Evolutionary conservation across 345 rosid genomes (phyloP).

Genomic region (Salix udensis): DNA sequence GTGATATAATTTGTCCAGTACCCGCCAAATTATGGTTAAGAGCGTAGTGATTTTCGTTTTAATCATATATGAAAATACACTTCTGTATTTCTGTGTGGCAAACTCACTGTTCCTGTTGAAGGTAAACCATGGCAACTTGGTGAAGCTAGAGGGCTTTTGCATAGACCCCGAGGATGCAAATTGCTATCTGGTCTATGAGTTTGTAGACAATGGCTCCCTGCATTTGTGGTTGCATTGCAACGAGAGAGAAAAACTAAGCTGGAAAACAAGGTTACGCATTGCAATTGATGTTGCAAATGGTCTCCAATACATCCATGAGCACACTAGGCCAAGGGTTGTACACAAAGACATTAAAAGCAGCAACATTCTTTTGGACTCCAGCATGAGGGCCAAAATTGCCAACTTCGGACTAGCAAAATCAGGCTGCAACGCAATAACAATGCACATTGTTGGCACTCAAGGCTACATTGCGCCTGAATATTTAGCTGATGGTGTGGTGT

Average conservation of each 20-base stretch:
- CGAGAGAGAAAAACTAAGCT: constrained; percentile 27
- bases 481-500: constrained; percentile 54
- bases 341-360: constrained; percentile 70
- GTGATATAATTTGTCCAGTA: not conserved
- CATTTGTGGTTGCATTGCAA: constrained; percentile 49
- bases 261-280: constrained; percentile 54
- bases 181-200: constrained; percentile 64
- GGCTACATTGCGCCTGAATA: constrained; percentile 76
- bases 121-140: constrained; percentile 75
- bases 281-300: constrained; percentile 63
- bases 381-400: constrained; percentile 66
- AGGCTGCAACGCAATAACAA: constrained; percentile 70
- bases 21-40: not conserved
- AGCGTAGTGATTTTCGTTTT: not conserved
- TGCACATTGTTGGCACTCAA: constrained; percentile 74
- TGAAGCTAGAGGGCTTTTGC: constrained; percentile 70
- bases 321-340: constrained; percentile 60
- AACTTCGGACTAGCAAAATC: constrained; percentile 72
- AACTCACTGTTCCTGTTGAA: constrained; percentile 15
- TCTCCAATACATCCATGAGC: constrained; percentile 70
- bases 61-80: not conserved
- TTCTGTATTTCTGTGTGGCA: not conserved
- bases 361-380: constrained; percentile 58
- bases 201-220: constrained; percentile 53
- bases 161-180: constrained; percentile 48